A percentile compares a stretch with the other conserved stretches of the same genome.
Evolutionary conservation across 2,329 filamentous ascomycete genomes (phyloP).

Genomic region (Neofusicoccum sp.): DNA sequence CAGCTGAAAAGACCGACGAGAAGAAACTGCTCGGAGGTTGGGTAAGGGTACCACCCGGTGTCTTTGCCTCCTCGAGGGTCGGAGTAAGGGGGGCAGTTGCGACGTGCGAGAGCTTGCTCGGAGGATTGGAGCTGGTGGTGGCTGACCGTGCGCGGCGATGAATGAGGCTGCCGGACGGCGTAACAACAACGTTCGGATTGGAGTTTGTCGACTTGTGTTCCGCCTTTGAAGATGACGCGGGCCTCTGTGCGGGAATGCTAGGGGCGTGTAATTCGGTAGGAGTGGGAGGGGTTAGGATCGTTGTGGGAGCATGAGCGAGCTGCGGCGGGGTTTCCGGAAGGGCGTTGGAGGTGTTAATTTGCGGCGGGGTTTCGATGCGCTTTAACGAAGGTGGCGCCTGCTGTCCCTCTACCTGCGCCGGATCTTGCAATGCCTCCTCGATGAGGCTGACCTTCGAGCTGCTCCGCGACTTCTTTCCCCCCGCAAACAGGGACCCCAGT

Average conservation of each 20-base stretch:
- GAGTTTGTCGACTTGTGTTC: conserved; percentile 37
- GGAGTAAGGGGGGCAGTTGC: conserved; percentile 69
- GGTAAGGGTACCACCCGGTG: conserved; percentile 57
- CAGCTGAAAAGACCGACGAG: conserved; percentile 87
- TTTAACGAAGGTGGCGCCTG: conserved; percentile 18
- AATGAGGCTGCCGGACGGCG: conserved; percentile 71
- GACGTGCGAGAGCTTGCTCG: conserved; percentile 86
- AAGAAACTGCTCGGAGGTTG: conserved; percentile 71
- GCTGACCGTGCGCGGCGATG: conserved; percentile 66
- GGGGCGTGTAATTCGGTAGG: conserved; percentile 50
- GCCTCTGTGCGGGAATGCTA: conserved; percentile 22
- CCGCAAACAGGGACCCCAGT: conserved; percentile 47
- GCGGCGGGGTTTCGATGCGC: conserved; percentile 28
- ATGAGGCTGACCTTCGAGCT: conserved; percentile 22
- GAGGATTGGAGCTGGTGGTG: conserved; percentile 56
- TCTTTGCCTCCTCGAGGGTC: conserved; percentile 70
- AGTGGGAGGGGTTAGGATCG: conserved; percentile 66
- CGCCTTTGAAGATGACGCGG: conserved; percentile 13
- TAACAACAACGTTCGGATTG: conserved; percentile 58
- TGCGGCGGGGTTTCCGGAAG: conserved; percentile 46
- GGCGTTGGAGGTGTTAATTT: conserved; percentile 39
- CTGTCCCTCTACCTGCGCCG: conserved; percentile 18
- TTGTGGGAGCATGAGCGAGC: conserved; percentile 49
- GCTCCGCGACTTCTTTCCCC: conserved; percentile 32
- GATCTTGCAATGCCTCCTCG: conserved; percentile 21